These are phyloP conservation scores for Protomyces inouyei DNA, from an alignment of 1,139 yeast species.

Conservation along the genomic window DNA sequence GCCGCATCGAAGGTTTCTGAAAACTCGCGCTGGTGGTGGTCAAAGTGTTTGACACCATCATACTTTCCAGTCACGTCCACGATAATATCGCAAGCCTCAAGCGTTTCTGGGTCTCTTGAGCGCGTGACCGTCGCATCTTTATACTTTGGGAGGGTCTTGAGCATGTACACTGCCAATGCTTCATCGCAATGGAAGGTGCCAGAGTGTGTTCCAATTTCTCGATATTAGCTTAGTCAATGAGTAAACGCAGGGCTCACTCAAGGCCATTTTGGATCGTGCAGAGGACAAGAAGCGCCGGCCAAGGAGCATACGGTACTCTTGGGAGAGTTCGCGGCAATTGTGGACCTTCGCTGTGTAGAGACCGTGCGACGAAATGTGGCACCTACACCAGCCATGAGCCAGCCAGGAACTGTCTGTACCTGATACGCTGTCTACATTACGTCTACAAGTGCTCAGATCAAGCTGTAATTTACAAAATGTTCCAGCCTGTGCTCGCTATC, in stretches of 20 bases:
- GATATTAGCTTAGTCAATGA: not conserved
- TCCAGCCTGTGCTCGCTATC: not conserved
- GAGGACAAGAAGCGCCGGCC: not conserved
- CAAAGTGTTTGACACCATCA: constrained; percentile 81
- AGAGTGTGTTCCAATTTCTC: constrained; percentile 41
- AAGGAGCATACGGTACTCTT: not conserved
- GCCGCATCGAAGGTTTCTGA: constrained; percentile 52
- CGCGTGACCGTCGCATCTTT: constrained; percentile 65
- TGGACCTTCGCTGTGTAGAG: too few species aligned
- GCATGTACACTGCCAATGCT: constrained; percentile 87
- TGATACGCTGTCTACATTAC: too few species aligned
- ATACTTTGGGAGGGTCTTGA: constrained; percentile 66
- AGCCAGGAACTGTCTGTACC: too few species aligned
- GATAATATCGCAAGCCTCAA: constrained; percentile 86
- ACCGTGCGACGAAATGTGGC: too few species aligned
- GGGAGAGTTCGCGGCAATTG: too few species aligned
- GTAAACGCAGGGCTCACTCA: not conserved
- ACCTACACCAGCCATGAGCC: too few species aligned
- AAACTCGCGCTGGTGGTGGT: constrained; percentile 90
- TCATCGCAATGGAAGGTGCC: constrained; percentile 98
- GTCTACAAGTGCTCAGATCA: too few species aligned
- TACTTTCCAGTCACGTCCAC: constrained; percentile 95
- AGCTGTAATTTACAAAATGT: not conserved
- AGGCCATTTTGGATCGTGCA: not conserved
- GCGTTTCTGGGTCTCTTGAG: constrained; percentile 72